These are phyloP conservation scores for Sabuloglossum arenarium DNA, from an alignment of 495 filamentous ascomycete genomes.

Conservation along the genomic window DNA sequence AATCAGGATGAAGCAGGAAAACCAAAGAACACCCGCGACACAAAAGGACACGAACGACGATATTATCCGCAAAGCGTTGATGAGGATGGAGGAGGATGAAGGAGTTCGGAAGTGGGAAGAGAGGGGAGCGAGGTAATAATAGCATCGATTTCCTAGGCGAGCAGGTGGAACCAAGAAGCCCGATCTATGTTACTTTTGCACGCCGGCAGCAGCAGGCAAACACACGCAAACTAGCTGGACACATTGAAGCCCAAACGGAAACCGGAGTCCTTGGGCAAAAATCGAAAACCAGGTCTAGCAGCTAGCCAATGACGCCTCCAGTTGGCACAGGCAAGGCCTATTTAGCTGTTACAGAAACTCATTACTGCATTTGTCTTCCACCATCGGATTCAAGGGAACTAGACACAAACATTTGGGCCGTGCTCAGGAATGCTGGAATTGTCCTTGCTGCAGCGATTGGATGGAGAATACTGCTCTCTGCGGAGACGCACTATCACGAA, in stretches of 20 bases:
- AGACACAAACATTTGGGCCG: slow-evolving; percentile 1
- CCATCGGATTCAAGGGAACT: background rate
- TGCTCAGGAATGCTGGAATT: background rate
- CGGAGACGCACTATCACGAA: background rate
- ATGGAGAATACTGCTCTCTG: background rate
- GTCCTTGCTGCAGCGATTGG: background rate
- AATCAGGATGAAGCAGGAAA: slow-evolving; percentile 4
- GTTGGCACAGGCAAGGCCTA: background rate
- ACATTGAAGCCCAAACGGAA: background rate
- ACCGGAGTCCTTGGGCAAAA: background rate
- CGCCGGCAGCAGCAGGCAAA: background rate
- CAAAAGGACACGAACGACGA: slow-evolving; percentile 4
- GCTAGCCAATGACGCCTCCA: background rate
- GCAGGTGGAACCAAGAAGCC: background rate
- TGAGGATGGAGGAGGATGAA: slow-evolving; percentile 3
- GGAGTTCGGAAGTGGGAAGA: slow-evolving; percentile 1
- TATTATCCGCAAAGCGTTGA: slow-evolving; percentile 5
- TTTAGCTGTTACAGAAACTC: background rate
- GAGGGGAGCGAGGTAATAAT: slow-evolving; percentile 2
- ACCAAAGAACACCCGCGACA: slow-evolving; percentile 3
- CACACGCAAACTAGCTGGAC: background rate
- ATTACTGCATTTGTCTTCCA: background rate
- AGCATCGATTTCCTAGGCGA: slow-evolving; percentile 1
- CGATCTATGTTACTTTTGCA: background rate
- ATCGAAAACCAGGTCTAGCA: background rate